phyloP scores from a whole-genome alignment of 495 filamentous ascomycete species.

The Penicillium cinerascens region DNA sequence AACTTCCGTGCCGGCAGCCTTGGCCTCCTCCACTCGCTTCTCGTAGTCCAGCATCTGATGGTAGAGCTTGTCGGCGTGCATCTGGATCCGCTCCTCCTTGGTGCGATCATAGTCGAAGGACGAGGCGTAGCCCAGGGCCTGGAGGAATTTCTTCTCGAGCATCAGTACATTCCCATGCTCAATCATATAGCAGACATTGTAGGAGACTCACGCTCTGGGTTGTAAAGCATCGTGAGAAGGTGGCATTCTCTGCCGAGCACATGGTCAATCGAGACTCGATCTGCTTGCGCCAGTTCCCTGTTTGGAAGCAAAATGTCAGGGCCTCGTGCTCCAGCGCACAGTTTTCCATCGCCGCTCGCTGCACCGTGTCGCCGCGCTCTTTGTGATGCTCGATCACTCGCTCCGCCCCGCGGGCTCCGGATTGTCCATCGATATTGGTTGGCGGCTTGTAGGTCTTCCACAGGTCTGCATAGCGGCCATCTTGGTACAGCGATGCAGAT shows the following conservation, averaged over 20 bases:
- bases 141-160: slow-evolving; percentile 69
- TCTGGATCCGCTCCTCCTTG: slow-evolving; percentile 85
- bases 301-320: slow-evolving; percentile 70
- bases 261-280: slow-evolving; percentile 57
- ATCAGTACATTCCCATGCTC: slow-evolving; percentile 1
- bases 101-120: slow-evolving; percentile 57
- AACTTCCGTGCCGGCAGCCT: slow-evolving; percentile 51
- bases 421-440: slow-evolving; percentile 53
- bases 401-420: slow-evolving; percentile 54
- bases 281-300: slow-evolving; percentile 51
- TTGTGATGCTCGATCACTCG: slow-evolving; percentile 81
- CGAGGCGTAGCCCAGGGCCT: slow-evolving; percentile 84
- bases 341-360: slow-evolving; percentile 84
- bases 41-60: slow-evolving; percentile 82
- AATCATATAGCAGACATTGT: neutral
- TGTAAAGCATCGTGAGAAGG: slow-evolving; percentile 75
- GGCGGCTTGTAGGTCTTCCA: slow-evolving; percentile 84
- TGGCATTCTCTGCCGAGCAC: slow-evolving; percentile 67
- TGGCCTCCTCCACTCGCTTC: slow-evolving; percentile 60
- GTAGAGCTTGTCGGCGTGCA: slow-evolving; percentile 89
- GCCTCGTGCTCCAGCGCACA: slow-evolving; percentile 81
- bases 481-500: slow-evolving; percentile 58
- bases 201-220: slow-evolving; percentile 65
- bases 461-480: slow-evolving; percentile 89
- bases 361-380: slow-evolving; percentile 71